These are phyloP conservation scores for Codiaeum variegatum DNA, from an alignment of 441 rosid genomes.

Conservation along the genomic window DNA sequence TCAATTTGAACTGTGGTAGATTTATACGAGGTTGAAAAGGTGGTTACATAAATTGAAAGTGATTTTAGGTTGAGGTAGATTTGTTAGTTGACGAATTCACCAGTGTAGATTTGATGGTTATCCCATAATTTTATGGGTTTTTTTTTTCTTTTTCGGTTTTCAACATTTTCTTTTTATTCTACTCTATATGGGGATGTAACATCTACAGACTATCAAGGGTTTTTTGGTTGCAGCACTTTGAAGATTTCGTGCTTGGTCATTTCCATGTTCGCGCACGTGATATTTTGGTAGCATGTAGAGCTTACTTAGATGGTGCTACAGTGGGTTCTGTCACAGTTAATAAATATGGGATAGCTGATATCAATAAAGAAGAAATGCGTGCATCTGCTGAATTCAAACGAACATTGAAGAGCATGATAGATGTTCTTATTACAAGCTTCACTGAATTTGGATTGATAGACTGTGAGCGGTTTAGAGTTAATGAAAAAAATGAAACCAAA, in stretches of 20 bases:
- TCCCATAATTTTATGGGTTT: no score
- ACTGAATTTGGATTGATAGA: constrained; percentile 31
- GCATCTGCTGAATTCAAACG: constrained; percentile 25
- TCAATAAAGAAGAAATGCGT: constrained; percentile 14
- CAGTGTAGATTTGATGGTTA: no score
- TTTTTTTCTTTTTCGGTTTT: no score
- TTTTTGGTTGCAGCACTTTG: constrained; percentile 44
- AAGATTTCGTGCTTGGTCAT: constrained; percentile 44
- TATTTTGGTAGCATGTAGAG: constrained; percentile 49
- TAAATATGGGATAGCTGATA: constrained; percentile 29
- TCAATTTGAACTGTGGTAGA: no score
- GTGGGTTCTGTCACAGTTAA: constrained; percentile 37
- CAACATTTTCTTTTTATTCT: no score
- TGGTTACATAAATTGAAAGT: no score
- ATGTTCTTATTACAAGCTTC: constrained; percentile 30
- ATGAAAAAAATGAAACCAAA: background rate
- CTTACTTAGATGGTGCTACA: constrained; percentile 38
- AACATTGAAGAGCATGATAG: constrained; percentile 29
- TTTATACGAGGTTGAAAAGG: no score
- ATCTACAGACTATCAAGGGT: no score
- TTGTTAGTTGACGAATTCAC: no score
- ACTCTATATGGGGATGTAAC: no score
- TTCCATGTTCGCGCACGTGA: constrained; percentile 35
- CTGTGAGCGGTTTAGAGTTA: constrained; percentile 36
- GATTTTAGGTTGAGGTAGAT: no score